These are phyloP conservation scores for Magnolia officinalis DNA, from an alignment of 164 flowering plant genomes.

Conservation along the genomic window DNA sequence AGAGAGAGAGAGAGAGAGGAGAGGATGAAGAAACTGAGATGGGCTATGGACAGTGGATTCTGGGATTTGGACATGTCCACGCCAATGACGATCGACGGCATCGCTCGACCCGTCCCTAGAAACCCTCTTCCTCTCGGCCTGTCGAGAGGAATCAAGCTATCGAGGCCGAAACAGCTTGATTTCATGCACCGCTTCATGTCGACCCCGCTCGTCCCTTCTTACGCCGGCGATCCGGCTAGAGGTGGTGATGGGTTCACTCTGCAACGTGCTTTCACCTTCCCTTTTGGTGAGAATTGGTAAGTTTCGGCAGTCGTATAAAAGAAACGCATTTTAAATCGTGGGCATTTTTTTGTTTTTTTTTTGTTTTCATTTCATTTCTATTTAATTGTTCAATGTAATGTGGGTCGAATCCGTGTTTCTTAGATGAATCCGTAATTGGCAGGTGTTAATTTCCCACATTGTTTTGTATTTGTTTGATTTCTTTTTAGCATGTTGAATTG, in stretches of 20 bases:
- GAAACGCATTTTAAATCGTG: not conserved
- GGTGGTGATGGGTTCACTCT: constrained; percentile 46
- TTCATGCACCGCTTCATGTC: constrained; percentile 87
- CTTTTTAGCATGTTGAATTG: no score
- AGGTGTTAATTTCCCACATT: no score
- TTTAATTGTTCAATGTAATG: no score
- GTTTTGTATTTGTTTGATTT: no score
- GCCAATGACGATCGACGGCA: constrained; percentile 60
- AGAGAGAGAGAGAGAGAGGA: not conserved
- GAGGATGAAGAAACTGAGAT: constrained; percentile 73
- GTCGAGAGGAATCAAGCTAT: constrained; percentile 62
- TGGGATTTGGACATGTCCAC: constrained; percentile 90
- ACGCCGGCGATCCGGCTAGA: constrained; percentile 17
- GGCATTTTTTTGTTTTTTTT: no score
- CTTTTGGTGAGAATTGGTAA: constrained; percentile 61
- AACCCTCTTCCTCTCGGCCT: constrained; percentile 63
- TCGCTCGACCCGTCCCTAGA: constrained; percentile 57
- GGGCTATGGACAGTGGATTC: constrained; percentile 73
- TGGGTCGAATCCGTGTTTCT: no score
- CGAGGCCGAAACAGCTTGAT: constrained; percentile 78
- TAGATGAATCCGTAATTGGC: no score
- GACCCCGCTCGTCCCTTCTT: constrained; percentile 65
- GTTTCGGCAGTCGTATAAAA: not conserved
- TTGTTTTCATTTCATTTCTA: not conserved
- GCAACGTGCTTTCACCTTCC: constrained; percentile 58